phyloP scores from a whole-genome alignment of 2,329 filamentous ascomycete genomes.

The Bretziella fagacearum region DNA sequence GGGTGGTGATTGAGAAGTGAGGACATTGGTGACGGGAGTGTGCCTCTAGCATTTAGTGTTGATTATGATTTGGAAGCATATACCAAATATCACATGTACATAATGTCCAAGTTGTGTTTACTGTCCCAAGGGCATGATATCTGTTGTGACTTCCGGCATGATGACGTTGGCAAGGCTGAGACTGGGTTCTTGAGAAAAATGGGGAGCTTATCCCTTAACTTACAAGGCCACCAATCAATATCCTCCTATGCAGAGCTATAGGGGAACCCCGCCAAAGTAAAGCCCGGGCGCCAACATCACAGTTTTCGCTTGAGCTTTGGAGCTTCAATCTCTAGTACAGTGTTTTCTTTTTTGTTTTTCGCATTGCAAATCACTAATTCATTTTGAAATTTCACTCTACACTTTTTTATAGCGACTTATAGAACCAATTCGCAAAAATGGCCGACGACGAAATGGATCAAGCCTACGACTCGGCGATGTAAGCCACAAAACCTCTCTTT shows the following conservation, averaged over 20 bases:
- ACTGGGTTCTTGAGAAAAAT: not conserved
- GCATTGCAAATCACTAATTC: not conserved
- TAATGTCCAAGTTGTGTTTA: too few relatives aligned
- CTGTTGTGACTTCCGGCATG: not conserved
- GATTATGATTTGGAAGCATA: not conserved
- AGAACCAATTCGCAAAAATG: too few relatives aligned
- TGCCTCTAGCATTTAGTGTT: too few relatives aligned
- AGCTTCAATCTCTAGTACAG: too few relatives aligned
- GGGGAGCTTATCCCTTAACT: constrained; percentile 5
- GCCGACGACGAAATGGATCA: constrained; percentile 36
- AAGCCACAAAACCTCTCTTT: constrained; percentile 22
- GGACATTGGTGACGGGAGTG: not conserved
- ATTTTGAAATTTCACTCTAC: not conserved
- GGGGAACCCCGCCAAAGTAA: constrained; percentile 11
- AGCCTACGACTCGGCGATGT: constrained; percentile 60
- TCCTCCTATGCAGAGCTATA: not conserved
- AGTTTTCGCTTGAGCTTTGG: too few relatives aligned
- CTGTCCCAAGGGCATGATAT: too few relatives aligned
- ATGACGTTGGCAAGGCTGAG: not conserved
- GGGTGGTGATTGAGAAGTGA: constrained; percentile 25
- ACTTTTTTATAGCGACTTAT: not conserved
- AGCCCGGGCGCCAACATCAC: not conserved
- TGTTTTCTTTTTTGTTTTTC: too few relatives aligned
- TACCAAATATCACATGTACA: too few relatives aligned
- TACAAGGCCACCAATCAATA: constrained; percentile 11